Percentiles rank a stretch among this genome's conserved stretches.
phyloP scores from a whole-genome alignment of 1,284 basidiomycete genomes.

The Cryptococcus hybrid region DNA sequence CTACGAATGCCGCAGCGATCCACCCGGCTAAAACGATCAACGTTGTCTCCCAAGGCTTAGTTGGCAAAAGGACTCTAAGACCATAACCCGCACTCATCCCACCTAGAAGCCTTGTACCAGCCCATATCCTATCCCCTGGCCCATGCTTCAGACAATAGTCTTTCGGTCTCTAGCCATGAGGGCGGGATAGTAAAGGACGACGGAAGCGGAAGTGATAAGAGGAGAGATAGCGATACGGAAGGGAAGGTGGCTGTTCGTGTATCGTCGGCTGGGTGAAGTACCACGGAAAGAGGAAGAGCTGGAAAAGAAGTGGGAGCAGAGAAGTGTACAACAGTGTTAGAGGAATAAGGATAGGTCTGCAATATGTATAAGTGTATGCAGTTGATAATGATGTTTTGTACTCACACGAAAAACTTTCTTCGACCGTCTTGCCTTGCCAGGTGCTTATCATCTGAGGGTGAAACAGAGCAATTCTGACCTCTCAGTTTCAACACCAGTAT shows the following conservation, averaged over 20 bases:
- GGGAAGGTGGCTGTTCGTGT: conserved; percentile 26
- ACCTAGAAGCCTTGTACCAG: conserved; percentile 76
- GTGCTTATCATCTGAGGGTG: too few species aligned
- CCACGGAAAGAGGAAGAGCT: conserved; percentile 82
- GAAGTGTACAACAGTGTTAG: conserved; percentile 83
- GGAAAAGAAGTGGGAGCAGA: conserved; percentile 77
- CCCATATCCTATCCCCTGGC: conserved; percentile 73
- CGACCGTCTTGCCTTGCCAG: background rate
- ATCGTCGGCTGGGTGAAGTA: conserved; percentile 50
- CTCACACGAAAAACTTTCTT: conserved; percentile 29
- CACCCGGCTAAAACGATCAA: conserved; percentile 74
- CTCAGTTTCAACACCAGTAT: conserved; percentile 20
- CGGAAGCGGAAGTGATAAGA: background rate
- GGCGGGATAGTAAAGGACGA: background rate
- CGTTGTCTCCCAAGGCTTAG: conserved; percentile 68
- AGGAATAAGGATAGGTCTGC: conserved; percentile 68
- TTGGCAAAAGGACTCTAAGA: conserved; percentile 52
- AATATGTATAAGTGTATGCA: background rate
- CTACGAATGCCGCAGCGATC: conserved; percentile 36
- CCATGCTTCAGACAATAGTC: conserved; percentile 19
- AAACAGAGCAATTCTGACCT: conserved; percentile 23
- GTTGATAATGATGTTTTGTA: background rate
- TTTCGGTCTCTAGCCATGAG: conserved; percentile 48
- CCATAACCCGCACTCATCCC: conserved; percentile 78
- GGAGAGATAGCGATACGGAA: background rate